A percentile compares a stretch with the other conserved stretches of the same genome.
Conservation (phyloP, 1,284 basidiomycete genomes). For the Neonothopanus nambi region DNA sequence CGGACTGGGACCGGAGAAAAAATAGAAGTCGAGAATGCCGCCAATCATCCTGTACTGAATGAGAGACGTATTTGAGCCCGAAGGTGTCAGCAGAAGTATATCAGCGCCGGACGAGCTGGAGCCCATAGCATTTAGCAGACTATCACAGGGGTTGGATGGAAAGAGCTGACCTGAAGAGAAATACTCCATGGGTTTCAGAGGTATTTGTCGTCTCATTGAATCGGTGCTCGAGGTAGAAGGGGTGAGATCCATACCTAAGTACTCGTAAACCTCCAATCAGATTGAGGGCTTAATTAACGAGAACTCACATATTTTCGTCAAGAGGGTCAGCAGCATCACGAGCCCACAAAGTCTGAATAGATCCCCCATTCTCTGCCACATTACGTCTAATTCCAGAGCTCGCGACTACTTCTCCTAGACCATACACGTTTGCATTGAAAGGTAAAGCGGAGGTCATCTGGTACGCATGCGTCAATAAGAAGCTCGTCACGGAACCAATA, state of each 20-base stretch:
- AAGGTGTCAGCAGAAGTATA: conserved; percentile 59
- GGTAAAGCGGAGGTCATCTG: conserved; percentile 69
- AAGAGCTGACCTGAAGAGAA: conserved; percentile 56
- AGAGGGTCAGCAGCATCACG: conserved; percentile 61
- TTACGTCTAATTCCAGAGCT: conserved; percentile 68
- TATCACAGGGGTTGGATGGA: neutral
- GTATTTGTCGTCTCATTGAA: conserved; percentile 47
- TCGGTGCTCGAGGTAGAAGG: conserved; percentile 68
- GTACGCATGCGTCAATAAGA: neutral
- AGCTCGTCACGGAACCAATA: neutral
- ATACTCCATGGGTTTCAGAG: conserved; percentile 68
- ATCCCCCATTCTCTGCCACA: conserved; percentile 53
- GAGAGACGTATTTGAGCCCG: conserved; percentile 49
- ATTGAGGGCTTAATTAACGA: neutral
- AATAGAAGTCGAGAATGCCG: conserved; percentile 72
- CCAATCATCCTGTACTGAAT: conserved; percentile 66
- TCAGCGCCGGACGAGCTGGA: conserved; percentile 61
- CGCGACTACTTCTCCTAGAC: conserved; percentile 73
- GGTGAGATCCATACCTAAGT: conserved; percentile 67
- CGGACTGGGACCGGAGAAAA: conserved; percentile 69
- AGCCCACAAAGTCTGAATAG: conserved; percentile 72
- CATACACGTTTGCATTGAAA: conserved; percentile 71
- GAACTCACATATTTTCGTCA: conserved; percentile 58
- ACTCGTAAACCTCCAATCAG: neutral
- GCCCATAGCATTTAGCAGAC: conserved; percentile 16